Base-by-base conservation (phyloP, 345 rosid species). In the Sisymbrium altissimum region DNA sequence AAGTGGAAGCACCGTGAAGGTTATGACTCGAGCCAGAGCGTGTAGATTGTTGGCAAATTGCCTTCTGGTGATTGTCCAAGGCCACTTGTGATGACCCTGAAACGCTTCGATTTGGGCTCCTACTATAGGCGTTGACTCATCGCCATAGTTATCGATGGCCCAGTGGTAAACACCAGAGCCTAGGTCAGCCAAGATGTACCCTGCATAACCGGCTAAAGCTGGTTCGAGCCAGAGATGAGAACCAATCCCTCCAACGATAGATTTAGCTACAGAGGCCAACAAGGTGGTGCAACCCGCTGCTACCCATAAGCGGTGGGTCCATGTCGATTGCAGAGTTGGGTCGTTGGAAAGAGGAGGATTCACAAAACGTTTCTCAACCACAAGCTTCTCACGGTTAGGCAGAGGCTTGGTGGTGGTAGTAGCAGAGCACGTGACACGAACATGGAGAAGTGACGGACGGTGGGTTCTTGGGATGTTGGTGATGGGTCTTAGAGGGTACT, bases 91-190 rank as follows among this genome's bases (percentile, higher is more conserved):
- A 72, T 94, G 98, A 12, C 97, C 98, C 44, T 88, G 96, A 68
- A 89, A 91, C 18, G 95, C 96, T 74, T 91, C 95, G 5, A 91
- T 91, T 60, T 94, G 98, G 12, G 80, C 1, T 38, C 98, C 93
- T 7, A 94, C 86, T 9, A 91, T 3, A 0, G 89, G 93, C 3
- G 96, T 91, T 0, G 90, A 84, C 25, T 66, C 90, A 66, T 83
- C 89, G 0, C 98, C 98, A 4, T 89, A 91, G 74, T 94, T 94
- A 64, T 91, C 98, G 0, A 87, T 88, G 21, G 92, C 95, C 98
- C 98, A 94, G 41, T 94, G 98, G 84, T 91, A 94, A 15, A 91
- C 84, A 29, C 97, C 97, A 2, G 97, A 89, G 48, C 92, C 89
- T 3, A 94, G 84, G 77, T 94, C 98, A 15, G 95, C 95, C 14